These are phyloP conservation scores for Bretschneidera sinensis DNA, from an alignment of 345 rosid genomes.

Conservation along the genomic window DNA sequence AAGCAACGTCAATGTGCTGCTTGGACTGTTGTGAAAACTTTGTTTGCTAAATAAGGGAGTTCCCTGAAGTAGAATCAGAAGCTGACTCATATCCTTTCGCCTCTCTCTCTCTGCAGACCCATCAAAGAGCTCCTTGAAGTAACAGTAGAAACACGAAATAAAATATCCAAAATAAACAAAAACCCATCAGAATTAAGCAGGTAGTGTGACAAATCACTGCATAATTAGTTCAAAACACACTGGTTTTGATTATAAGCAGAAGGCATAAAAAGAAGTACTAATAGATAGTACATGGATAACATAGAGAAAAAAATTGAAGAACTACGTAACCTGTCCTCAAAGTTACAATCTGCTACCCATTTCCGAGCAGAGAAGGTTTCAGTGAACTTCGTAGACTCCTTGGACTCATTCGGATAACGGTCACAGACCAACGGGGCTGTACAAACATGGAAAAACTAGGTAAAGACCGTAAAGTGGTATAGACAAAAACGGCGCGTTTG, in stretches of 20 bases:
- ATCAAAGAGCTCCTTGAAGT: not conserved
- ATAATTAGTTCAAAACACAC: no score
- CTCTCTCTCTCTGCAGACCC: not conserved
- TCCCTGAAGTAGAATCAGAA: conserved; percentile 18
- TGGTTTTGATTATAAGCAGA: no score
- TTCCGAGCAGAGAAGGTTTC: not conserved
- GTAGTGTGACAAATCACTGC: no score
- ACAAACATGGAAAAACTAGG: no score
- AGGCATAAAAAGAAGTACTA: not conserved
- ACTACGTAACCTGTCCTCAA: no score
- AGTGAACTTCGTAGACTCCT: not conserved
- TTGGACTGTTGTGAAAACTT: conserved; percentile 9
- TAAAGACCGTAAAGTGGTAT: no score
- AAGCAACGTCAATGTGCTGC: conserved; percentile 11
- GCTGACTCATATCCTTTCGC: conserved; percentile 28
- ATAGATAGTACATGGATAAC: not conserved
- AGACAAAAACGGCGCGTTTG: no score
- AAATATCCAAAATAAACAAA: no score
- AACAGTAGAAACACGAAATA: not conserved
- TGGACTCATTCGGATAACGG: no score
- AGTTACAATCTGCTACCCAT: no score
- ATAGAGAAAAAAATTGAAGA: not conserved
- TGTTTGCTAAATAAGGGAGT: conserved; percentile 12
- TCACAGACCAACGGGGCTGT: no score
- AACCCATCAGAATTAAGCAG: no score